Evolutionary conservation across 228 moss, liverwort and hornwort species (phyloP).

Genomic region (Sphagnum magellanicum): DNA sequence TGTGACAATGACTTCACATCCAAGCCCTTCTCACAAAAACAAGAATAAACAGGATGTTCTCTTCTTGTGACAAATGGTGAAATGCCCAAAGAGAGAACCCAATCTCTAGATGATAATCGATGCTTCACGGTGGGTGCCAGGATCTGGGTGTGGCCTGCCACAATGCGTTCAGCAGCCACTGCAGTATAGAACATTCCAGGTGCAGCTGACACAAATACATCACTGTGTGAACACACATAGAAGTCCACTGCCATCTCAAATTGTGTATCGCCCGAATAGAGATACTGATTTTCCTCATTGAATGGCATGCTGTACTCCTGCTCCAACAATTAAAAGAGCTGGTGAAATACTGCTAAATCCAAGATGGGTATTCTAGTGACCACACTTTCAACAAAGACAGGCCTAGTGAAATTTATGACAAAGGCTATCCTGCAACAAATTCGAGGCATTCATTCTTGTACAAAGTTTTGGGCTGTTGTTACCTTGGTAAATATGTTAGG

Average conservation of each 20-base stretch:
- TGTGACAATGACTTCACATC: background rate
- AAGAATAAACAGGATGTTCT: constrained; percentile 31
- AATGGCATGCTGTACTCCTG: constrained; percentile 73
- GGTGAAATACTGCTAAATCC: background rate
- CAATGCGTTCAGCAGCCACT: constrained; percentile 46
- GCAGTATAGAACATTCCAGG: constrained; percentile 33
- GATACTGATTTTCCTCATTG: constrained; percentile 61
- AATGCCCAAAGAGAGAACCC: constrained; percentile 10
- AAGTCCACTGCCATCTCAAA: constrained; percentile 63
- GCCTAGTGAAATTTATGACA: too few relatives aligned
- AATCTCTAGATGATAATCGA: constrained; percentile 5
- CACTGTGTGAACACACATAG: constrained; percentile 46
- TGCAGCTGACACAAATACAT: constrained; percentile 49
- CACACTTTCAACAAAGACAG: too few relatives aligned
- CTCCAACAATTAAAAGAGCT: background rate
- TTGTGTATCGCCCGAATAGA: constrained; percentile 50
- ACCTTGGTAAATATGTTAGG: constrained; percentile 64
- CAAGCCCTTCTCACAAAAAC: constrained; percentile 20
- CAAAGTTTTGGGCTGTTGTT: background rate
- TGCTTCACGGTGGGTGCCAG: constrained; percentile 34
- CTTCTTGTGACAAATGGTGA: constrained; percentile 34
- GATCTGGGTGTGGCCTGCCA: constrained; percentile 33
- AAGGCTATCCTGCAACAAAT: too few relatives aligned
- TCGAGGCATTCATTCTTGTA: too few relatives aligned
- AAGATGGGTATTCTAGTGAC: background rate